Base-by-base conservation (phyloP, 179 eudicot genomes). In the Silene noctiflora region DNA sequence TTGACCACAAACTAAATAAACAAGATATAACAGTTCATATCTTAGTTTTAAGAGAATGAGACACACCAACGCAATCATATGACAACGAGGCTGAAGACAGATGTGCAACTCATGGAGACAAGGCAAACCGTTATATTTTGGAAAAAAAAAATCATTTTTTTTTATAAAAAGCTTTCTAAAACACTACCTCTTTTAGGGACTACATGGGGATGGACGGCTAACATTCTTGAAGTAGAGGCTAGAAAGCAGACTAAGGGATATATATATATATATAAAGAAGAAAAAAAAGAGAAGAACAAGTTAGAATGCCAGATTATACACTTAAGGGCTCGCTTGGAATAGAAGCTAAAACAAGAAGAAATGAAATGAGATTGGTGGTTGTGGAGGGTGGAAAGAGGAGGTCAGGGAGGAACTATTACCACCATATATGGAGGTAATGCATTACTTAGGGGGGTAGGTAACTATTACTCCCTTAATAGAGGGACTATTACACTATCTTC, bases 1-100 rank as follows among this genome's bases (percentile, higher is more conserved):
- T 72, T 44, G 19, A 48, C 53, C 20, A 71, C 20, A 21, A 53
- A 68, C 72, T 39, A 68, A 68, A 20, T 39, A 22, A 68, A 44
- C 59, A 69, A 67, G 31, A 69, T 69, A 22, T 11, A 69, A 3
- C 33, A 46, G 10, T 10, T 69, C n/a, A 20, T 46, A 46, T 53
- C 16, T 25, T 71, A 14, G 62, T n/a, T 67, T 33, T 67, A 67
- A 67, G 39, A 9, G 51, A 19, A 7, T 14, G 51, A 33, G 46
- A 66, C 14, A 42, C 71, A 67, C 48, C 21, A 8, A 35, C 10
- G 19, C 4, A 67, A 3, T 3, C 59, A 53, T 13, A 53, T 17
- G 21, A 39, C 44, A 48, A 39, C 14, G 16, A 46, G 59, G 39
- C 39, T n/a, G 31, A 44, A 21, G 19, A 55, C 58, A 69, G 31